Evolutionary conservation across 345 rosid genomes (phyloP).

Genomic region (Conringia planisiliqua): DNA sequence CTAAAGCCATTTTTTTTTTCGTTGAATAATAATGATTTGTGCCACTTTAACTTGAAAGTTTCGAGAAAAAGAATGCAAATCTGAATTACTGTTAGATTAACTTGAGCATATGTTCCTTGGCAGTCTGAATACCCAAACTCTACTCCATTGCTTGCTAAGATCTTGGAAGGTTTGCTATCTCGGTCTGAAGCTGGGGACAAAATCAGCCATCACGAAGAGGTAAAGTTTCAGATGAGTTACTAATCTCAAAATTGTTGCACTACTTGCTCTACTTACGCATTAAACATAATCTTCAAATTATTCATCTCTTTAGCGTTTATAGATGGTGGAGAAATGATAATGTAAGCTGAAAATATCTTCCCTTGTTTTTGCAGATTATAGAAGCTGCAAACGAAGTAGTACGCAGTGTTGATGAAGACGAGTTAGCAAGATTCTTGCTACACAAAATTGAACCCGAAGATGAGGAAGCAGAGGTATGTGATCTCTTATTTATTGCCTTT

Average conservation of each 20-base stretch:
- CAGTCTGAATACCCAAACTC: conserved; percentile 81
- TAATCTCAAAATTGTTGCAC: neutral
- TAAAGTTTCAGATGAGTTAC: conserved; percentile 30
- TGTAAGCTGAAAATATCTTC: conserved; percentile 4
- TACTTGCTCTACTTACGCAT: neutral
- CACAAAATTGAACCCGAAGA: conserved; percentile 86
- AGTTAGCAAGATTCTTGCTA: conserved; percentile 64
- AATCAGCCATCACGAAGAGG: conserved; percentile 61
- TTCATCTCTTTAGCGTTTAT: conserved; percentile 1
- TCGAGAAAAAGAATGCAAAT: neutral
- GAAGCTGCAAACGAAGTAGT: conserved; percentile 73
- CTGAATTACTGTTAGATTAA: conserved; percentile 14
- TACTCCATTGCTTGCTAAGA: conserved; percentile 80
- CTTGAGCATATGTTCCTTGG: conserved; percentile 28
- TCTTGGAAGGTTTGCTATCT: conserved; percentile 77
- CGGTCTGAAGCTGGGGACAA: conserved; percentile 58
- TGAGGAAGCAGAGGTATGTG: conserved; percentile 83
- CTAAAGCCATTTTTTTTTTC: neutral
- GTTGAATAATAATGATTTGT: neutral
- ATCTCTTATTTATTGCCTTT: neutral
- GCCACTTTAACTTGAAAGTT: neutral
- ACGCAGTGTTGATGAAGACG: conserved; percentile 71
- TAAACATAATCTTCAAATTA: neutral
- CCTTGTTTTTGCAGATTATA: conserved; percentile 54
- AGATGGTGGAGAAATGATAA: neutral